A percentile compares a stretch with the other conserved stretches of the same genome.
Evolutionary conservation across 148 eudicot species (phyloP).

Genomic region (Agrostemma githago): DNA sequence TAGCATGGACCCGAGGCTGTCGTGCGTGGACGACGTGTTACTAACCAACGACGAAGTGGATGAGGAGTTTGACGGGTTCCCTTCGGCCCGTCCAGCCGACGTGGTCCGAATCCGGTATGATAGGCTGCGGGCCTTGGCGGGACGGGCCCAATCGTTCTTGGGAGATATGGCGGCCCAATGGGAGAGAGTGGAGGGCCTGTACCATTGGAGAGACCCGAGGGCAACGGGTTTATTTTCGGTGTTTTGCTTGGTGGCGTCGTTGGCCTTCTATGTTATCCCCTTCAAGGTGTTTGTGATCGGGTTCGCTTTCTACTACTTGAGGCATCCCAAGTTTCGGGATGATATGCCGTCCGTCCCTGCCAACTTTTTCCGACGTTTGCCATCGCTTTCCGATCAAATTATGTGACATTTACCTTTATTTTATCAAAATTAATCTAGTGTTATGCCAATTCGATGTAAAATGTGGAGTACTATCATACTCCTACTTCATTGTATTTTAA

Average conservation of each 20-base stretch:
- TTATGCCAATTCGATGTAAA: too few relatives aligned
- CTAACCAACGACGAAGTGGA: conserved; percentile 67
- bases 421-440: not conserved
- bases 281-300: conserved; percentile 57
- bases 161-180: conserved; percentile 92
- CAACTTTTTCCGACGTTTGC: conserved; percentile 80
- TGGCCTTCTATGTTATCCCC: conserved; percentile 67
- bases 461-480: too few relatives aligned
- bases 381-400: conserved; percentile 77
- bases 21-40: conserved; percentile 37
- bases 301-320: conserved; percentile 57
- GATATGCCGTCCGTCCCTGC: conserved; percentile 77
- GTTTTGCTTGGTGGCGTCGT: conserved; percentile 56
- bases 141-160: conserved; percentile 67
- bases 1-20: conserved; percentile 61
- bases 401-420: not conserved
- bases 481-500: too few relatives aligned
- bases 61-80: conserved; percentile 85
- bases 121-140: conserved; percentile 67
- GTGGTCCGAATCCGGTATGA: conserved; percentile 70
- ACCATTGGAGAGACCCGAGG: conserved; percentile 86
- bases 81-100: conserved; percentile 52
- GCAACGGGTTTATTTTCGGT: conserved; percentile 74
- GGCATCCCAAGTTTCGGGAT: conserved; percentile 81
- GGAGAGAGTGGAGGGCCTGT: conserved; percentile 72